A percentile compares a stretch with the other conserved stretches of the same genome.
phyloP scores from a whole-genome alignment of 257 asterid genomes.

The Henckelia pumila region DNA sequence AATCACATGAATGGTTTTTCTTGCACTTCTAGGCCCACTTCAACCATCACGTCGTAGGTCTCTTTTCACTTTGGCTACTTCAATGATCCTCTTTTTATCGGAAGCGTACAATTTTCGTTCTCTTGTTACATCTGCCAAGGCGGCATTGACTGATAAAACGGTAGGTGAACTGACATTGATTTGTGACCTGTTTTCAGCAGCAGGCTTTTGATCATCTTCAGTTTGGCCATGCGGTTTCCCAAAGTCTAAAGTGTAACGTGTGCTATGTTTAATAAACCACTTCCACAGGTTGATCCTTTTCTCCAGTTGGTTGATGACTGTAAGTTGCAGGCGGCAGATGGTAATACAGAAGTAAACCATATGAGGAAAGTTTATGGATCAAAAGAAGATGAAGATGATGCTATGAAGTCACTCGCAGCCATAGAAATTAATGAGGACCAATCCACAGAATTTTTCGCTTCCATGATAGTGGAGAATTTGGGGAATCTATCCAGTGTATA shows the following conservation, averaged over 20 bases:
- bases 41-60: constrained; percentile 74
- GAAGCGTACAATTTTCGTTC: constrained; percentile 57
- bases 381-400: constrained; percentile 73
- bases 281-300: constrained; percentile 68
- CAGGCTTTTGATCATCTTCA: constrained; percentile 26
- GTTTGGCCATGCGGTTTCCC: constrained; percentile 9
- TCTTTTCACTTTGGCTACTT: constrained; percentile 67
- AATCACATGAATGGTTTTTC: constrained; percentile 19
- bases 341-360: constrained; percentile 29
- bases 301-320: constrained; percentile 66
- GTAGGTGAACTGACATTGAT: constrained; percentile 40
- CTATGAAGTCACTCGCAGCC: constrained; percentile 47
- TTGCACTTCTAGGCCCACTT: constrained; percentile 47
- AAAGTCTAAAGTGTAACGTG: constrained; percentile 16
- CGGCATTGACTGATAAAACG: constrained; percentile 51
- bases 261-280: constrained; percentile 21
- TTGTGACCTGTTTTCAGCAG: constrained; percentile 14
- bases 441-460: constrained; percentile 60
- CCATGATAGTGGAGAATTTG: constrained; percentile 50
- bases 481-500: constrained; percentile 47
- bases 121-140: constrained; percentile 55
- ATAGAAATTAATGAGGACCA: constrained; percentile 48
- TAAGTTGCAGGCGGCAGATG: constrained; percentile 57
- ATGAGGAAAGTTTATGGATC: constrained; percentile 53
- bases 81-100: constrained; percentile 67